phyloP scores from a whole-genome alignment of 1,284 basidiomycete species.

The Tilletia caries region DNA sequence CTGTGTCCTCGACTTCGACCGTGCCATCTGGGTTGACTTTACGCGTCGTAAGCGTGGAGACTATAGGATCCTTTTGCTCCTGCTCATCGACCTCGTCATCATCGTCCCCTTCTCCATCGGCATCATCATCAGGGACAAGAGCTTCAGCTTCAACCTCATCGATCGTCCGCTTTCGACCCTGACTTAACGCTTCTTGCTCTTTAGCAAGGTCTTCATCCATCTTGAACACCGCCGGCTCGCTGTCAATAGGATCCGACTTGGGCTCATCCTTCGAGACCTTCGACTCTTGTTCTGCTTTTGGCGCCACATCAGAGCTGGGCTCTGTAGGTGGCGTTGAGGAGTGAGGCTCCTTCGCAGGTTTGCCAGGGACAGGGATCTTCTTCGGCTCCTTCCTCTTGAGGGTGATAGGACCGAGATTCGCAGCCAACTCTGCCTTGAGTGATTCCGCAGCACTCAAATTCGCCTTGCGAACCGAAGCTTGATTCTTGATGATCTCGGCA shows the following conservation, averaged over 20 bases:
- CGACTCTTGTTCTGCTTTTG: not conserved
- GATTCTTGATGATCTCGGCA: slow-evolving; percentile 39
- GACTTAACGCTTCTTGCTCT: slow-evolving; percentile 18
- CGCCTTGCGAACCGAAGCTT: slow-evolving; percentile 65
- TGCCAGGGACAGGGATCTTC: slow-evolving; percentile 14
- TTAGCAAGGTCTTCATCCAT: slow-evolving; percentile 21
- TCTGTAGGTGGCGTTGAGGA: not conserved
- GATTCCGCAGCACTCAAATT: slow-evolving; percentile 93
- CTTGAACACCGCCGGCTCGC: slow-evolving; percentile 21
- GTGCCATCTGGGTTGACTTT: slow-evolving; percentile 51
- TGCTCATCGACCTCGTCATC: slow-evolving; percentile 25
- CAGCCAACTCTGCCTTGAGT: slow-evolving; percentile 83
- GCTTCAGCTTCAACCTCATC: slow-evolving; percentile 21
- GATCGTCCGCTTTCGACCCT: slow-evolving; percentile 11
- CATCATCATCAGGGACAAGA: slow-evolving; percentile 57
- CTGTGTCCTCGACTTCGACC: slow-evolving; percentile 86
- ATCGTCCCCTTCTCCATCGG: slow-evolving; percentile 60
- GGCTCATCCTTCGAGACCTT: slow-evolving; percentile 13
- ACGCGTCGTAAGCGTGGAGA: slow-evolving; percentile 33
- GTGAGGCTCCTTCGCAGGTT: slow-evolving; percentile 14
- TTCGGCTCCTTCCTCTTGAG: slow-evolving; percentile 9
- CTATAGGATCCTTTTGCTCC: slow-evolving; percentile 29
- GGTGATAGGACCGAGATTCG: not conserved
- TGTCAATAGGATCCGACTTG: not conserved
- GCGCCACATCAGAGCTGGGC: not conserved